Evolutionary conservation across 164 flowering plant genomes (phyloP).

Genomic region (Macadamia tetraphylla): DNA sequence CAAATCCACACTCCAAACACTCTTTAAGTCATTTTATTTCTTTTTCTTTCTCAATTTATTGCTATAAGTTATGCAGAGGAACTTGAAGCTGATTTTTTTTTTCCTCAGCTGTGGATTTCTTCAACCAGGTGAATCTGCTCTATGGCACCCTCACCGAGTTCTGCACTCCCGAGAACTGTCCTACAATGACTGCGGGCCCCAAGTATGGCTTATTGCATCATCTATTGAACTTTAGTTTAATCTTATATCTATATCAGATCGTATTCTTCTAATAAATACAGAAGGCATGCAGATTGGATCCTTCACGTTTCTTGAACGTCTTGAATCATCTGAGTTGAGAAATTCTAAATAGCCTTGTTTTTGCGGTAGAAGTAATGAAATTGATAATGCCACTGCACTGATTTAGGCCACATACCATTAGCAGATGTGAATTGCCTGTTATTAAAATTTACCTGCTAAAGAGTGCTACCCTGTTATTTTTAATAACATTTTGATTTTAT

Average conservation of each 20-base stretch:
- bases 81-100: constrained; percentile 21
- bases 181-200: constrained; percentile 99
- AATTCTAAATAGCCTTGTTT: background rate
- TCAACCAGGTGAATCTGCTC: constrained; percentile 99
- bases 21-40: no score
- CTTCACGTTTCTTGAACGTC: background rate
- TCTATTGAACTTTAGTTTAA: background rate
- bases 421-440: background rate
- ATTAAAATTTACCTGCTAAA: no score
- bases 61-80: background rate
- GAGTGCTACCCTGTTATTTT: no score
- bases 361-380: no score
- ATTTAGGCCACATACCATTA: no score
- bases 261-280: no score
- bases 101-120: constrained; percentile 97
- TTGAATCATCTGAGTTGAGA: background rate
- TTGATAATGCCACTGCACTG: no score
- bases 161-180: constrained; percentile 94
- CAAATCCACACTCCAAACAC: no score
- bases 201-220: constrained; percentile 50
- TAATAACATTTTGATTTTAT: no score
- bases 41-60: background rate
- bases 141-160: constrained; percentile 99
- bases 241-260: background rate
- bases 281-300: no score